Evolutionary conservation across 2,329 filamentous ascomycete genomes (phyloP).

Genomic region (Monilinia aucupariae): DNA sequence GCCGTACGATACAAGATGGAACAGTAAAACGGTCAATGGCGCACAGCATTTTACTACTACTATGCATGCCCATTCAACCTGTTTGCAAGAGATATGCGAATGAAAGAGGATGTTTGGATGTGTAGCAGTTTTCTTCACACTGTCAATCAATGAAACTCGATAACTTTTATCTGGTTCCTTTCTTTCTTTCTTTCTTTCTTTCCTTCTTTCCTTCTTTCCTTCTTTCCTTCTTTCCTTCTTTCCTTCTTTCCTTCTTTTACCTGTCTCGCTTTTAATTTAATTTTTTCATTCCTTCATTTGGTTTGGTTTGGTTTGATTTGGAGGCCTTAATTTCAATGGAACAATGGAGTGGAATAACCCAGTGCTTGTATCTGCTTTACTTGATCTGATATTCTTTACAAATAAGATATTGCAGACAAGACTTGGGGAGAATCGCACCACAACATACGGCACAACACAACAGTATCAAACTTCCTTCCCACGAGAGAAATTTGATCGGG

Average conservation of each 20-base stretch:
- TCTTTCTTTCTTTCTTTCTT: not conserved
- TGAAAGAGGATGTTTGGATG: not conserved
- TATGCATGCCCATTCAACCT: not conserved
- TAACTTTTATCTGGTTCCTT: not conserved
- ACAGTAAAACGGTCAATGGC: not conserved
- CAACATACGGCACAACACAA: not conserved
- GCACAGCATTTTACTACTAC: not conserved
- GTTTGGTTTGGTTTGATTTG: not conserved
- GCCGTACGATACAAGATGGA: not conserved
- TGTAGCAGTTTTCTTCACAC: not conserved
- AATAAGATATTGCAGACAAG: too few species aligned
- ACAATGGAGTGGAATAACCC: not conserved
- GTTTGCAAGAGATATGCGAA: slow-evolving; percentile 8
- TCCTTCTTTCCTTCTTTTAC: not conserved
- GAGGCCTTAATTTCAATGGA: not conserved
- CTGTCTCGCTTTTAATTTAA: not conserved
- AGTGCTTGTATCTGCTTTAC: not conserved
- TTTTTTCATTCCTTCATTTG: too few species aligned
- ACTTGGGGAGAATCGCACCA: too few species aligned
- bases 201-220: not conserved
- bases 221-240: not conserved
- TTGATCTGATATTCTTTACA: not conserved
- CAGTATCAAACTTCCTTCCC: not conserved
- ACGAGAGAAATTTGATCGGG: not conserved
- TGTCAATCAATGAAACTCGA: not conserved